A percentile compares a stretch with the other conserved stretches of the same genome.
Evolutionary conservation across 108 stramenopile genomes (phyloP).

Genomic region (Cyclostephanos tholiformis): DNA sequence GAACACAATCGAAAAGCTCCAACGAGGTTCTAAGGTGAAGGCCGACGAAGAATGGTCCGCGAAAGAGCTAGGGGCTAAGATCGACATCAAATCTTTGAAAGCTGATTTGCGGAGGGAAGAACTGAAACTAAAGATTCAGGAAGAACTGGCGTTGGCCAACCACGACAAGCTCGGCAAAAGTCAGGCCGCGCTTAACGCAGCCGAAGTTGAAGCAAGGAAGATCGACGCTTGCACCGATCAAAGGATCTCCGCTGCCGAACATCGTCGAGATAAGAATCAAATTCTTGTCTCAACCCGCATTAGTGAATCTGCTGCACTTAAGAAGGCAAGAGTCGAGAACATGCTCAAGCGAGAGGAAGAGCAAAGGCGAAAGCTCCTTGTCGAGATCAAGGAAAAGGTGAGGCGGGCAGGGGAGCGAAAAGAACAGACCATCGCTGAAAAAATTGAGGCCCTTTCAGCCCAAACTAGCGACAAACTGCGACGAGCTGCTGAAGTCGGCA

Average conservation of each 20-base stretch:
- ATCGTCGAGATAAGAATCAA: constrained; percentile 8
- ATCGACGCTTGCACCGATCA: not conserved
- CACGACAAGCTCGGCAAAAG: constrained; percentile 3
- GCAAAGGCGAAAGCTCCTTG: not conserved
- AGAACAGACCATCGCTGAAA: constrained; percentile 4
- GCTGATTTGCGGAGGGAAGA: constrained; percentile 15
- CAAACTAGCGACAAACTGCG: constrained; percentile 1
- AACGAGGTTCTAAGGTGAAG: constrained; percentile 2
- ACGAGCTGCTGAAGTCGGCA: not conserved
- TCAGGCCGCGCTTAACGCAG: not conserved
- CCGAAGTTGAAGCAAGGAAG: not conserved
- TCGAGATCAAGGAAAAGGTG: constrained; percentile 4
- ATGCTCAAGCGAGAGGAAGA: not conserved
- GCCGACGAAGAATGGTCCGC: constrained; percentile 2
- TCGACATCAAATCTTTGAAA: constrained; percentile 5
- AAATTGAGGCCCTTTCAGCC: not conserved
- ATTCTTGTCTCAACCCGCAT: not conserved
- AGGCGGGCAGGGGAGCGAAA: constrained; percentile 6
- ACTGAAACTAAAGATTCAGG: not conserved
- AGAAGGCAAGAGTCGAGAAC: not conserved
- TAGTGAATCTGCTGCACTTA: not conserved
- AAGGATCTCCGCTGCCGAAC: not conserved
- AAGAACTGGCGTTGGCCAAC: not conserved
- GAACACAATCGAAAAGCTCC: not conserved
- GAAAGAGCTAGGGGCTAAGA: constrained; percentile 4